phyloP scores from a whole-genome alignment of 2,329 filamentous ascomycete species.

The Coniella lustricola region DNA sequence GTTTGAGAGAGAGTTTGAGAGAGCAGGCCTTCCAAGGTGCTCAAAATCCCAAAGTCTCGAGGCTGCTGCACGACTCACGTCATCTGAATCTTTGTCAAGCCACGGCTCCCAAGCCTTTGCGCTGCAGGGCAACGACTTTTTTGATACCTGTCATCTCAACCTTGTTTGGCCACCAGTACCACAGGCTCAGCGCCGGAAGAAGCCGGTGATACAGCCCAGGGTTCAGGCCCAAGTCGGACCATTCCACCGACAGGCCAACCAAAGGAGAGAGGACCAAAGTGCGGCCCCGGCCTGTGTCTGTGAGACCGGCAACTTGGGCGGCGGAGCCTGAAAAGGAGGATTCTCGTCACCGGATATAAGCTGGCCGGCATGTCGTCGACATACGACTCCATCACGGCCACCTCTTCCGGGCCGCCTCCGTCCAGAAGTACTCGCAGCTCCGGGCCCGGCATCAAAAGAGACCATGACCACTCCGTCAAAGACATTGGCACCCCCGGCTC shows the following conservation, averaged over 20 bases:
- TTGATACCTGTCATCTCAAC: background rate
- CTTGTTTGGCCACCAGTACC: background rate
- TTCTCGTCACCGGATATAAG: background rate
- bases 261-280: background rate
- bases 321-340: background rate
- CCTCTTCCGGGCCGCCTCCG: constrained; percentile 2
- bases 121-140: too few relatives aligned
- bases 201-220: background rate
- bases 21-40: too few relatives aligned
- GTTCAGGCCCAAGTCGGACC: background rate
- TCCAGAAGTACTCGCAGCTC: background rate
- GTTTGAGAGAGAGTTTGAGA: too few relatives aligned
- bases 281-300: background rate
- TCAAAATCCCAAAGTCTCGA: too few relatives aligned
- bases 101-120: too few relatives aligned
- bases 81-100: background rate
- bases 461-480: background rate
- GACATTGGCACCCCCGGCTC: background rate
- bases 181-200: too few relatives aligned
- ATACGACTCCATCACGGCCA: constrained; percentile 11
- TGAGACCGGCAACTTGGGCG: constrained; percentile 11
- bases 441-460: constrained; percentile 8
- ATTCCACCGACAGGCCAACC: background rate
- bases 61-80: background rate
- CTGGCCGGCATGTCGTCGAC: constrained; percentile 5